Percentiles rank a stretch among this genome's conserved stretches.
Evolutionary conservation across 345 rosid species (phyloP).

Genomic region (Populus ilicifolia): DNA sequence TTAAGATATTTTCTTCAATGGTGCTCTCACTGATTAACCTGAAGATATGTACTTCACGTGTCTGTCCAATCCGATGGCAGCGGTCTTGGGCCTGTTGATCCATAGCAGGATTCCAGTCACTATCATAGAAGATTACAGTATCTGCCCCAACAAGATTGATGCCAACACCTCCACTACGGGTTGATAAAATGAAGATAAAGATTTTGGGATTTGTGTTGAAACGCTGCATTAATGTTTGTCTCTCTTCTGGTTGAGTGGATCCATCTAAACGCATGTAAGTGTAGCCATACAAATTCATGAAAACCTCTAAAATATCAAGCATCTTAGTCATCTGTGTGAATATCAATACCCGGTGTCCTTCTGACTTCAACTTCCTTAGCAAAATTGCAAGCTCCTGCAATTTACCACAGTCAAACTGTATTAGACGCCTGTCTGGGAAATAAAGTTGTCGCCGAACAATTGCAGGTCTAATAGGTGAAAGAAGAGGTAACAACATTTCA

Average conservation of each 20-base stretch:
- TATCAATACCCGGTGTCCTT: conserved; percentile 93
- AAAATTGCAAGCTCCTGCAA: conserved; percentile 90
- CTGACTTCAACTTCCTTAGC: conserved; percentile 84
- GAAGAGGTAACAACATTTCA: conserved; percentile 65
- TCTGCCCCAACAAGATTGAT: conserved; percentile 99
- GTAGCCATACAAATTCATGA: conserved; percentile 91
- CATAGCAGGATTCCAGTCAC: conserved; percentile 99
- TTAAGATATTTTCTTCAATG: conserved; percentile 95
- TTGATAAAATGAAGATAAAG: conserved; percentile 93
- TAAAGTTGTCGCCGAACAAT: conserved; percentile 90
- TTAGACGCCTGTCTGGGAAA: conserved; percentile 95
- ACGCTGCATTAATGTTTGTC: conserved; percentile 99
- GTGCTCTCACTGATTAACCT: conserved; percentile 97
- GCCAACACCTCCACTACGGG: conserved; percentile 99
- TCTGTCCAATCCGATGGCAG: conserved; percentile 99
- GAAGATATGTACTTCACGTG: conserved; percentile 96
- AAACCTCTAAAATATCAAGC: conserved; percentile 98
- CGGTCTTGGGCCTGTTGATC: conserved; percentile 99
- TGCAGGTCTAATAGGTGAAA: conserved; percentile 89
- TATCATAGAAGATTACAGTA: conserved; percentile 98
- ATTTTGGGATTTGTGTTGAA: conserved; percentile 96
- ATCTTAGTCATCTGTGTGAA: conserved; percentile 99
- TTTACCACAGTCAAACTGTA: conserved; percentile 99
- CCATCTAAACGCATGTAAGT: conserved; percentile 99
- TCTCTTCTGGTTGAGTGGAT: conserved; percentile 98